Conservation (phyloP, 2,329 filamentous ascomycete species). For the Sporothrix phasma region DNA sequence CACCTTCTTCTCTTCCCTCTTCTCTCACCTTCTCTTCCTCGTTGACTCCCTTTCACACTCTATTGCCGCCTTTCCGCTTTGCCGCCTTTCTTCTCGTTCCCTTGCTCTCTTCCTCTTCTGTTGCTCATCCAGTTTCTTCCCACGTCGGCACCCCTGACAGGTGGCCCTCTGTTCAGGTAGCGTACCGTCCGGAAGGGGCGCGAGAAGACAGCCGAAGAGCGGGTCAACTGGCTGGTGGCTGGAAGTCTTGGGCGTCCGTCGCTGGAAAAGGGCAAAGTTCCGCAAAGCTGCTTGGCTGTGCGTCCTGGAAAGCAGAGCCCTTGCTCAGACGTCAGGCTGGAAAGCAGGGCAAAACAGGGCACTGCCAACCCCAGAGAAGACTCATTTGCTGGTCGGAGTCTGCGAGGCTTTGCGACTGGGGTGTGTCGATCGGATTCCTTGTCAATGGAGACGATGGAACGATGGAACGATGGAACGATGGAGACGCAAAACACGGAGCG, state of each 20-base stretch:
- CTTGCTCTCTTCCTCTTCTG: background rate
- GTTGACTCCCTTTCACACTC: too few species aligned
- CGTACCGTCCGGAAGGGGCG: conserved; percentile 5
- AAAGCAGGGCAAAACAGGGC: background rate
- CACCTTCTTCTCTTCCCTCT: background rate
- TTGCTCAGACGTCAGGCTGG: background rate
- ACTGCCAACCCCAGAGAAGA: background rate
- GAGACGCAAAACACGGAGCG: background rate
- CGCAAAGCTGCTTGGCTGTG: conserved; percentile 7
- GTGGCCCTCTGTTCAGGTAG: background rate
- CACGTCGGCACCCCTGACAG: background rate
- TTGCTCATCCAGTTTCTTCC: background rate
- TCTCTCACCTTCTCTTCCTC: too few species aligned
- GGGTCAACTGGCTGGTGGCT: background rate
- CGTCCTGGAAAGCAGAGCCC: background rate
- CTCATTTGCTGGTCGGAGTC: background rate
- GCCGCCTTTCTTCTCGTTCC: background rate
- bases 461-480: too few species aligned
- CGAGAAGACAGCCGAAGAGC: conserved; percentile 1
- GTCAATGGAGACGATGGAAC: background rate
- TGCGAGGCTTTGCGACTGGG: conserved; percentile 12
- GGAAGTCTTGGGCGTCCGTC: background rate
- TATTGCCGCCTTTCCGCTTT: too few species aligned
- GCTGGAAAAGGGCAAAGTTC: conserved; percentile 1
- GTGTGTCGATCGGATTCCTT: conserved; percentile 15